Percentiles rank a stretch among this genome's conserved stretches.
phyloP scores from a whole-genome alignment of 331 rosid species.

The Pyracantha coccinea region DNA sequence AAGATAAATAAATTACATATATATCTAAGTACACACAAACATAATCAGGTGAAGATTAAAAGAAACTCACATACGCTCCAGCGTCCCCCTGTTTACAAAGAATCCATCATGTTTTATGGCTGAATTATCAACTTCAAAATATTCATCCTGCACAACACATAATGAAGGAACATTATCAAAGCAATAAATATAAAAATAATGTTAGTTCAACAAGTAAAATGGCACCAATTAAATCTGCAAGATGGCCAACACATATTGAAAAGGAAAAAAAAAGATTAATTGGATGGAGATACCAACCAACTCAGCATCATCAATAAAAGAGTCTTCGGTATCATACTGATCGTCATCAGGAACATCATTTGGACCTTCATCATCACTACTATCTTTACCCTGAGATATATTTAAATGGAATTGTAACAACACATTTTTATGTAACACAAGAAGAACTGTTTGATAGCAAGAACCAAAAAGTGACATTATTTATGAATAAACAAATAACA shows the following conservation, averaged over 20 bases:
- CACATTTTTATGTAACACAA: background rate
- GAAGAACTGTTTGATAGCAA: background rate
- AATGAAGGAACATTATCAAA: constrained; percentile 8
- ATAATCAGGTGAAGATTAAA: constrained; percentile 6
- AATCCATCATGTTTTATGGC: constrained; percentile 90
- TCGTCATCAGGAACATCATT: constrained; percentile 85
- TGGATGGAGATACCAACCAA: constrained; percentile 50
- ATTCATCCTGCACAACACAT: constrained; percentile 78
- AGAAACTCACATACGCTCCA: constrained; percentile 83
- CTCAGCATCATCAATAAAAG: constrained; percentile 96
- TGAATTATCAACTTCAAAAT: constrained; percentile 92
- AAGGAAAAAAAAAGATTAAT: constrained; percentile 6
- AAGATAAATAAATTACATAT: background rate
- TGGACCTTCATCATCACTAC: constrained; percentile 88
- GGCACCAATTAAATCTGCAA: constrained; percentile 7
- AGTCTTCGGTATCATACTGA: constrained; percentile 98
- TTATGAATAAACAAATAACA: background rate
- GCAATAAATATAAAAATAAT: constrained; percentile 5
- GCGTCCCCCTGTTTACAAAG: constrained; percentile 87
- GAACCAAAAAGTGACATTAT: background rate
- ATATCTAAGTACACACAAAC: background rate
- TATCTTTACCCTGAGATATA: constrained; percentile 80
- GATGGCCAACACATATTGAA: constrained; percentile 5
- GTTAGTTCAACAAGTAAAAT: constrained; percentile 4
- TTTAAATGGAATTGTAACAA: background rate